Evolutionary conservation across 1,284 basidiomycete genomes (phyloP).

Genomic region (Puccinia horiana): DNA sequence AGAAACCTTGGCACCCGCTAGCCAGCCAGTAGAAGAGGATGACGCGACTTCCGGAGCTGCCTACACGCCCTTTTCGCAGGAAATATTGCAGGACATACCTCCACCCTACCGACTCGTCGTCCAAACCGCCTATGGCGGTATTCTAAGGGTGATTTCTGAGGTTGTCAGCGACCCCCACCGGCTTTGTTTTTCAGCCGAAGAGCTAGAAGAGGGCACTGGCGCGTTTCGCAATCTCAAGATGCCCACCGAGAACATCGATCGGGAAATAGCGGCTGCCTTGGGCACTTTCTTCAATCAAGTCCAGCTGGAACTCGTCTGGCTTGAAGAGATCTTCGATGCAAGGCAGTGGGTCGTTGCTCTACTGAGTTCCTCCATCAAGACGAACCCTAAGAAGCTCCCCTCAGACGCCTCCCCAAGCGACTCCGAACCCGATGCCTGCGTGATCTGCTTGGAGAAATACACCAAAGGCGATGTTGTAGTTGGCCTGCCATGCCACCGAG

Average conservation of each 20-base stretch:
- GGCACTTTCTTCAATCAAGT: not conserved
- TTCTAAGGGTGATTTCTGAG: not conserved
- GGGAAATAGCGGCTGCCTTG: not conserved
- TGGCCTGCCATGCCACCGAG: not conserved
- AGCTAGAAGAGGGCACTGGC: not conserved
- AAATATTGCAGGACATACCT: not conserved
- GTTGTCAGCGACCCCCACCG: not conserved
- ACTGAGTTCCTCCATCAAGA: not conserved
- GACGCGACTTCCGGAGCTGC: not conserved
- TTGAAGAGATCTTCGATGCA: not conserved
- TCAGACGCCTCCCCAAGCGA: not conserved
- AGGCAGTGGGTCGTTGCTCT: not conserved
- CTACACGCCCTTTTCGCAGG: not conserved
- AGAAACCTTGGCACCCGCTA: not conserved
- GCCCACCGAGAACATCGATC: not conserved
- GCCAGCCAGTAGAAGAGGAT: not conserved
- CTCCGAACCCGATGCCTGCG: not conserved
- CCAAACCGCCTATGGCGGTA: not conserved
- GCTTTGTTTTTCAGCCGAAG: not conserved
- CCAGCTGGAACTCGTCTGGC: not conserved
- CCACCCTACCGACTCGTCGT: not conserved
- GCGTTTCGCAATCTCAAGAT: not conserved
- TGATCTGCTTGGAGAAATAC: not conserved
- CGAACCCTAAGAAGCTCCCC: not conserved
- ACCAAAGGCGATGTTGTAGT: not conserved